Evolutionary conservation across 129 eudicot species (phyloP).

Genomic region (Oenanthe sinensis): DNA sequence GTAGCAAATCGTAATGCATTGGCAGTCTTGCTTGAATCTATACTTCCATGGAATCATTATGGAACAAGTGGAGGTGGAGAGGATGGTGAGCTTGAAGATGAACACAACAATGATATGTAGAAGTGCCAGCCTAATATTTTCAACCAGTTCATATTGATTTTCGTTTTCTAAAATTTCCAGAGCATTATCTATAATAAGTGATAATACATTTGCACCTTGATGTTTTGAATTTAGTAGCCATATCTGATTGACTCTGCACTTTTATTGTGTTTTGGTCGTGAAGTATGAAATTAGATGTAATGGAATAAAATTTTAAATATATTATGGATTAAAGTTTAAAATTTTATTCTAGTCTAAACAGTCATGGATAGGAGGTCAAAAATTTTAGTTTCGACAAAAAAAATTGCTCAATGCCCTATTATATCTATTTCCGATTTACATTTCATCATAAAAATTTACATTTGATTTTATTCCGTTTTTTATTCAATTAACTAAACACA

Average conservation of each 20-base stretch:
- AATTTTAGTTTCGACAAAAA: too few species aligned
- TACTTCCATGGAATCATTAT: conserved; percentile 70
- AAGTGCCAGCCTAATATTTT: background rate
- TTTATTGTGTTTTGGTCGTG: background rate
- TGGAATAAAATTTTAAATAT: too few species aligned
- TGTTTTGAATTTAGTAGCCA: background rate
- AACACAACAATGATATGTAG: conserved; percentile 27
- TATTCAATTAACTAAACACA: too few species aligned
- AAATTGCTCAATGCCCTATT: too few species aligned
- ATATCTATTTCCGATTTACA: too few species aligned
- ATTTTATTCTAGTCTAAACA: too few species aligned
- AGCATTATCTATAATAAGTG: background rate
- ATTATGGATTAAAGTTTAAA: too few species aligned
- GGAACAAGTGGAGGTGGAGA: conserved; percentile 42
- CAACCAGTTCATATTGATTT: background rate
- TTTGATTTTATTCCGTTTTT: too few species aligned
- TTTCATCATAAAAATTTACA: too few species aligned
- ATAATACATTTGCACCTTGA: background rate
- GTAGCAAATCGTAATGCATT: conserved; percentile 57
- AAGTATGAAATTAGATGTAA: too few species aligned
- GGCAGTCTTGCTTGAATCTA: conserved; percentile 67
- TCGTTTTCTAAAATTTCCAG: background rate
- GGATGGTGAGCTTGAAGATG: conserved; percentile 22
- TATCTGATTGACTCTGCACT: background rate
- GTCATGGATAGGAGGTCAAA: too few species aligned